Evolutionary conservation across 2,329 filamentous ascomycete genomes (phyloP).

Genomic region (Exophiala spinifera): DNA sequence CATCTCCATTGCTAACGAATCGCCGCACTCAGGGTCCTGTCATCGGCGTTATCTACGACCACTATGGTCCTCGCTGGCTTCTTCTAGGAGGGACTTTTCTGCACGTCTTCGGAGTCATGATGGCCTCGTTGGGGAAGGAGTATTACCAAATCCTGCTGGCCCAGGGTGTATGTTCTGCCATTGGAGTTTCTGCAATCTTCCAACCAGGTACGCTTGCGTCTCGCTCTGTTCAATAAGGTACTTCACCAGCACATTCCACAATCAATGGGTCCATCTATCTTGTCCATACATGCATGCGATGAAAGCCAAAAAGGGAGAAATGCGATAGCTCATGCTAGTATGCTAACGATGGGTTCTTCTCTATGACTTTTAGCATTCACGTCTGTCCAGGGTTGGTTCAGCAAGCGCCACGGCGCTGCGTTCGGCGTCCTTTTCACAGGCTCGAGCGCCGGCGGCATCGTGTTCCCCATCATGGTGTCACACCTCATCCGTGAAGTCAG

Average conservation of each 20-base stretch:
- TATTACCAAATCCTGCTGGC: conserved; percentile 58
- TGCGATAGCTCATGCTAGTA: background rate
- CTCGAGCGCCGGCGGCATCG: conserved; percentile 56
- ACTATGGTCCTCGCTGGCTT: conserved; percentile 57
- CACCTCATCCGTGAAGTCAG: conserved; percentile 53
- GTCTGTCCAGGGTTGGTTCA: conserved; percentile 4
- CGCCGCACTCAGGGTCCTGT: background rate
- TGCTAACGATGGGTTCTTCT: too few species aligned
- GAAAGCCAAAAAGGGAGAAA: too few species aligned
- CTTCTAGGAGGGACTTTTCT: conserved; percentile 50
- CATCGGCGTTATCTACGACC: conserved; percentile 42
- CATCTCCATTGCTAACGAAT: background rate
- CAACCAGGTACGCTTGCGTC: conserved; percentile 34
- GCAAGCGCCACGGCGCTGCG: conserved; percentile 50
- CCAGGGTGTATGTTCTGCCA: conserved; percentile 52
- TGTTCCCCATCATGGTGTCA: conserved; percentile 60
- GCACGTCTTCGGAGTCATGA: conserved; percentile 59
- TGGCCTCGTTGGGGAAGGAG: conserved; percentile 51
- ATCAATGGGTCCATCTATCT: too few species aligned
- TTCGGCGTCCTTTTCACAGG: conserved; percentile 54
- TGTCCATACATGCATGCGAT: too few species aligned
- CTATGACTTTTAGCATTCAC: conserved; percentile 2
- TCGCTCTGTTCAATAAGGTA: too few species aligned
- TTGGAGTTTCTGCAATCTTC: conserved; percentile 51
- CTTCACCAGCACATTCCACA: too few species aligned